Base-by-base conservation (phyloP, 345 rosid genomes). In the Turnera subulata region DNA sequence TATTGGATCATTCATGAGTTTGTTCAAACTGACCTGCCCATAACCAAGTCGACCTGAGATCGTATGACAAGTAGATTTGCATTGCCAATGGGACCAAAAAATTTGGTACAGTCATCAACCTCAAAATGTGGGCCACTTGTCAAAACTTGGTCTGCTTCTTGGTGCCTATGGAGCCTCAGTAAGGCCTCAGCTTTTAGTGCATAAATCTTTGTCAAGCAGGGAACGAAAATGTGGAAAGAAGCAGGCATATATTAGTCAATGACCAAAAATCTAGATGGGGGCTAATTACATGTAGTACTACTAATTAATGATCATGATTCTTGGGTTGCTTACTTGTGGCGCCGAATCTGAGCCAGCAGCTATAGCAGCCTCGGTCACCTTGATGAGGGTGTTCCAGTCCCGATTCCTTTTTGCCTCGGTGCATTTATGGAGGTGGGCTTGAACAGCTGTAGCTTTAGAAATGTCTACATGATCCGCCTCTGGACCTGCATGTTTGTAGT, bases 141-240 rank as follows among this genome's bases (percentile, higher is more conserved):
- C 80, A 85, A 58, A 55, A 78, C 73, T 18, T 79, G 84, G 25
- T 78, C 86, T 0, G 99, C 99, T 16, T 87, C 92, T 66, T 87
- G 85, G 71, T 89, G 92, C 70, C 78, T 85, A 37, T 72, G 79
- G 2, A 82, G 77, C 74, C 77, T 93, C 65, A 93, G 35, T 53
- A 80, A 67, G 8, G 97, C 99, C 79, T 93, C 99, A 22, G 96
- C 92, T 85, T 84, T 91, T 70, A 93, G 73, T 54, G 99, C 84
- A 70, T 71, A 87, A 6, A 93, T 79, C 82, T 89, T 42, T 35
- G 20, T 6, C 42, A 42, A 56, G 37, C 15, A 23, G 44, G 23
- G 11, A 62, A 33, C 37, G 21, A 13, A 49, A 23, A 16, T 21
- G 19, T 17, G 15, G 20, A 2, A 16, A 7, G 16, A 15, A 21